Percentiles rank a stretch among this genome's conserved stretches.
phyloP scores from a whole-genome alignment of 2,329 filamentous ascomycete species.

The Talaromyces sp. region DNA sequence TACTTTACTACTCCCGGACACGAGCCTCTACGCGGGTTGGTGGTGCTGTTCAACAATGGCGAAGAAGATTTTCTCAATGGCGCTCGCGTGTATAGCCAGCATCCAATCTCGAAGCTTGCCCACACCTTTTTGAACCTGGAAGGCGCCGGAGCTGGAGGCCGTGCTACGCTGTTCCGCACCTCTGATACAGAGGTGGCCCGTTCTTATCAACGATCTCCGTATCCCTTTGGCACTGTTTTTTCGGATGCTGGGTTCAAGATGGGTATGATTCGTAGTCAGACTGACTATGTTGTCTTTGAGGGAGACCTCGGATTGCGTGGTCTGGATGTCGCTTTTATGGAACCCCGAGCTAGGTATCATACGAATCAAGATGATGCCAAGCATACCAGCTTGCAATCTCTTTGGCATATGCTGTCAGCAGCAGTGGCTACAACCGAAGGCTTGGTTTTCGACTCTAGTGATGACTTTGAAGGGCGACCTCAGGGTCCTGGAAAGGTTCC shows the following conservation, averaged over 20 bases:
- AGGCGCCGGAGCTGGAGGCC: constrained; percentile 85
- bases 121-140: constrained; percentile 93
- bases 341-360: constrained; percentile 81
- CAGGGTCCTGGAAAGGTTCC: constrained; percentile 57
- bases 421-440: constrained; percentile 68
- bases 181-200: constrained; percentile 82
- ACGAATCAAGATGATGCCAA: constrained; percentile 80
- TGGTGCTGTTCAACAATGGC: constrained; percentile 87
- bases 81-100: constrained; percentile 76
- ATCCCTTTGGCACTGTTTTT: constrained; percentile 81
- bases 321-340: constrained; percentile 86
- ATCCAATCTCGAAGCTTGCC: constrained; percentile 72
- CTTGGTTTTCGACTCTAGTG: constrained; percentile 64
- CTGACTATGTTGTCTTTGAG: constrained; percentile 82
- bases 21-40: constrained; percentile 71
- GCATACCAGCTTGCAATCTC: constrained; percentile 60
- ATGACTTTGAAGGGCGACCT: constrained; percentile 59
- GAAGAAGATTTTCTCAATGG: constrained; percentile 92
- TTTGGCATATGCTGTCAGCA: constrained; percentile 95
- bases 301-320: constrained; percentile 75
- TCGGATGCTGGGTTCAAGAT: constrained; percentile 78
- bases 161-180: constrained; percentile 79
- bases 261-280: constrained; percentile 75
- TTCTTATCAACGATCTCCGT: constrained; percentile 64
- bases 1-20: constrained; percentile 72